These are phyloP conservation scores for Larix kaempferi DNA, from an alignment of 75 land plant genomes.

Conservation along the genomic window DNA sequence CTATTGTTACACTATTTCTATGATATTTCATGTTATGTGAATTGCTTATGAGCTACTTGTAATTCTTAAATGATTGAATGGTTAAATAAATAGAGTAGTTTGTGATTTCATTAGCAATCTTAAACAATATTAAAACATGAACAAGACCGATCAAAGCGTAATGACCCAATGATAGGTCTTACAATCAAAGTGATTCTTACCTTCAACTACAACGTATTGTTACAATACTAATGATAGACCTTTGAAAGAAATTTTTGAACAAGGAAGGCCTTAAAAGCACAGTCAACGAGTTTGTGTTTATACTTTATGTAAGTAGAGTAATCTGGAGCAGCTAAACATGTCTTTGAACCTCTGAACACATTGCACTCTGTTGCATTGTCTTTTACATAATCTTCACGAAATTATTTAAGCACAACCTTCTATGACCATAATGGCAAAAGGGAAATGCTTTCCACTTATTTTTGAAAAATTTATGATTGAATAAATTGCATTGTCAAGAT, in stretches of 20 bases:
- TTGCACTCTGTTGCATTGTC: constrained; percentile 19
- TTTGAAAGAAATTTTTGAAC: constrained; percentile 11
- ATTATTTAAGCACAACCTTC: constrained; percentile 11
- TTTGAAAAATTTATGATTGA: neutral
- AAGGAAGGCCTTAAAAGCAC: constrained; percentile 17
- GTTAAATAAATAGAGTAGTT: too few relatives aligned
- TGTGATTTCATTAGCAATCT: too few relatives aligned
- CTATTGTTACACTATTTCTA: too few relatives aligned
- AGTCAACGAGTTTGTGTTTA: constrained; percentile 19
- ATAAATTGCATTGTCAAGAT: neutral
- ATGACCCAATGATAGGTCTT: too few relatives aligned
- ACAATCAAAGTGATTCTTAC: constrained; percentile 7
- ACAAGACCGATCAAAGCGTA: too few relatives aligned
- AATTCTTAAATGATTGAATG: too few relatives aligned
- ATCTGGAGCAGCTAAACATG: constrained; percentile 16
- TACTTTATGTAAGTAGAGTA: constrained; percentile 19
- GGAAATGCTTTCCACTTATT: neutral
- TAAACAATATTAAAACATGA: too few relatives aligned
- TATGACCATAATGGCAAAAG: constrained; percentile 21
- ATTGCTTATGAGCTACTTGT: too few relatives aligned
- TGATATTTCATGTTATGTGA: too few relatives aligned
- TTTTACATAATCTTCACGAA: constrained; percentile 16
- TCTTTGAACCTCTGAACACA: constrained; percentile 21
- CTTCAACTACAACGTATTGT: constrained; percentile 7
- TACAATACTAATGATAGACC: constrained; percentile 11